These are phyloP conservation scores for Yamagishiella unicocca DNA, from an alignment of 139 green algal species.

Conservation along the genomic window DNA sequence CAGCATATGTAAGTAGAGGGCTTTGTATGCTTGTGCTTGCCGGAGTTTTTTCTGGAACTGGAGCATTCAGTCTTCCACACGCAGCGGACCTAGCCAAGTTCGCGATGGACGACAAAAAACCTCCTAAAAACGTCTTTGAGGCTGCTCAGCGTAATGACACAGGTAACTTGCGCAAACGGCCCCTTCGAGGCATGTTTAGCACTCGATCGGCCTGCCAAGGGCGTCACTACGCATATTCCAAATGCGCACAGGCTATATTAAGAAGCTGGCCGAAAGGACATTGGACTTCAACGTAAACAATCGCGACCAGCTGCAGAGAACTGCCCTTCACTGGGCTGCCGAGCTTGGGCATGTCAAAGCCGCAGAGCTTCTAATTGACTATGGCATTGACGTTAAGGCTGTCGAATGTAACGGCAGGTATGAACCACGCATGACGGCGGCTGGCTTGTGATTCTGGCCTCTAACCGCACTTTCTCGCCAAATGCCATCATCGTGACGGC, in stretches of 20 bases:
- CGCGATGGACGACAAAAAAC: neutral
- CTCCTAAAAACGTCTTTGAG: slow-evolving; percentile 12
- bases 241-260: slow-evolving; percentile 16
- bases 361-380: slow-evolving; percentile 41
- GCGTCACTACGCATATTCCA: no score
- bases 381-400: slow-evolving; percentile 28
- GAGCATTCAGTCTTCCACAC: neutral
- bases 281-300: slow-evolving; percentile 36
- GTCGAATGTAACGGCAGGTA: slow-evolving; percentile 44
- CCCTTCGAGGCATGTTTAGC: neutral
- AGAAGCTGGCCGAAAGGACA: slow-evolving; percentile 8
- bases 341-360: slow-evolving; percentile 5
- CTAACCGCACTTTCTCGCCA: neutral
- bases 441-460: neutral
- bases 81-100: neutral
- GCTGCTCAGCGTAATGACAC: slow-evolving; percentile 4
- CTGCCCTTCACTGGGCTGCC: slow-evolving; percentile 36
- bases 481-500: no score
- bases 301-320: slow-evolving; percentile 19
- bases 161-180: neutral
- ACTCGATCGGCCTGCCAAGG: no score
- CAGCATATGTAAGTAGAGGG: no score
- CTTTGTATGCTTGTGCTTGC: no score
- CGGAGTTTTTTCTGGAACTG: neutral
- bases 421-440: neutral